These are phyloP conservation scores for Pseudogymnoascus sp. DNA, from an alignment of 2,329 filamentous ascomycete genomes.

Conservation along the genomic window DNA sequence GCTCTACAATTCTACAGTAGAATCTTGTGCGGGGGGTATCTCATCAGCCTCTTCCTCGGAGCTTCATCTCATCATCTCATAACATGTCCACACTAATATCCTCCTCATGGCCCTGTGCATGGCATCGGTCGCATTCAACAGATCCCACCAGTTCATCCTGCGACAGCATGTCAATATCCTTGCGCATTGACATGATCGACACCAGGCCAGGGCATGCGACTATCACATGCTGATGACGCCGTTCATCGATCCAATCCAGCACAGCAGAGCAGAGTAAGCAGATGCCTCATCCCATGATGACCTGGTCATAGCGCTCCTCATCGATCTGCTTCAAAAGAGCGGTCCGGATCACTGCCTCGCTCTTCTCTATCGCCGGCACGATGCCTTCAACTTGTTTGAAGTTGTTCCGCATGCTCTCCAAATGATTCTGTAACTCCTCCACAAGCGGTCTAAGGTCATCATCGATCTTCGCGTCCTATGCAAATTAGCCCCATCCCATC, in stretches of 20 bases:
- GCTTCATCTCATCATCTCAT: background rate
- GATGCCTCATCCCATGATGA: conserved; percentile 24
- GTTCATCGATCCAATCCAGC: background rate
- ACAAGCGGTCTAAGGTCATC: conserved; percentile 23
- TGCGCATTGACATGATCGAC: background rate
- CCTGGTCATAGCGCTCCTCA: conserved; percentile 24
- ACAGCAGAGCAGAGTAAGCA: background rate
- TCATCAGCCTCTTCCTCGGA: background rate
- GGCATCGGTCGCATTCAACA: background rate
- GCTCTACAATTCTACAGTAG: background rate
- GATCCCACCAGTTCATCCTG: background rate
- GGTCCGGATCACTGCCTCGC: conserved; percentile 26
- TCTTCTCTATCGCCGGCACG: conserved; percentile 23
- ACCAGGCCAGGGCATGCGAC: background rate
- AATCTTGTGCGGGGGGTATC: background rate
- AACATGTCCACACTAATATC: background rate
- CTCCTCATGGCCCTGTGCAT: background rate
- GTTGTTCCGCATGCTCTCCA: conserved; percentile 28
- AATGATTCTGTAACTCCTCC: conserved; percentile 25
- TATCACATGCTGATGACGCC: background rate
- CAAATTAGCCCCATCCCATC: background rate
- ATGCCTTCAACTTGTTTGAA: conserved; percentile 27
- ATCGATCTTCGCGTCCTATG: conserved; percentile 17
- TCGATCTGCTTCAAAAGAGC: conserved; percentile 26
- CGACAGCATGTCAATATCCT: background rate